Evolutionary conservation across 2,329 filamentous ascomycete species (phyloP), one percentile per base, ranked within the genome.

Genomic region (Botrytis hyacinthi): DNA sequence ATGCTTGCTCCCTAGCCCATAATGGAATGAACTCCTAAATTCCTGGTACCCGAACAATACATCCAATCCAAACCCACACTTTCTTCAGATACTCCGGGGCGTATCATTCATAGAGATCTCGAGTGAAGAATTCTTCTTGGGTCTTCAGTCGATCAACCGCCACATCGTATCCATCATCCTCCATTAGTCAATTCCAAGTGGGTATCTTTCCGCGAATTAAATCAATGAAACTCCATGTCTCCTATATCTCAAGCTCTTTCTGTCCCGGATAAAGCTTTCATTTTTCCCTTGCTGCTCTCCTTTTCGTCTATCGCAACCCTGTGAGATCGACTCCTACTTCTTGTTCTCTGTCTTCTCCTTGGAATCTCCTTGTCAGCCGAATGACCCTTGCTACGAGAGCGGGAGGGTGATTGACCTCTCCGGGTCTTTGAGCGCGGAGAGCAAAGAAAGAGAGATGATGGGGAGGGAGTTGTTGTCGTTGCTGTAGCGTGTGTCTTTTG

Each of bases 311-410:
- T 66, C 8, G 62, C 60, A 40, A 67, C 40, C n/a, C 46, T 65
- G 29, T 75, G 76, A 40, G 59, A 65, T 61, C 77, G 72, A 37
- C 73, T 76, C 18, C 77, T 59, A 54, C 73, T 78, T 46, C 74
- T 75, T 26, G 76, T 78, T 70, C 77, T 76, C 70, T 77, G 74
- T 70, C 76, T 76, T 32, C 76, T 68, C 40, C 76, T 76, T 51
- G 75, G 74, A 18, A 62, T 42, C 48, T 72, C 73, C 22, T 51
- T 37, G 29, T 48, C 74, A 22, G 32, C 71, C 10, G 42, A n/a
- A 18, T 72, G 44, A 18, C 62, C 70, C 20, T 57, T 51, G 20
- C 74, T 74, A 2, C 71, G 68, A 57, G 67, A 73, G 26, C 72
- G 69, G 22, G 70, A 76, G n/a, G 76, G 77, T 48, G 75, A 77